A percentile compares a stretch with the other conserved stretches of the same genome.
Evolutionary conservation across 768 basidiomycete species (phyloP).

Genomic region (Serendipita sp.): DNA sequence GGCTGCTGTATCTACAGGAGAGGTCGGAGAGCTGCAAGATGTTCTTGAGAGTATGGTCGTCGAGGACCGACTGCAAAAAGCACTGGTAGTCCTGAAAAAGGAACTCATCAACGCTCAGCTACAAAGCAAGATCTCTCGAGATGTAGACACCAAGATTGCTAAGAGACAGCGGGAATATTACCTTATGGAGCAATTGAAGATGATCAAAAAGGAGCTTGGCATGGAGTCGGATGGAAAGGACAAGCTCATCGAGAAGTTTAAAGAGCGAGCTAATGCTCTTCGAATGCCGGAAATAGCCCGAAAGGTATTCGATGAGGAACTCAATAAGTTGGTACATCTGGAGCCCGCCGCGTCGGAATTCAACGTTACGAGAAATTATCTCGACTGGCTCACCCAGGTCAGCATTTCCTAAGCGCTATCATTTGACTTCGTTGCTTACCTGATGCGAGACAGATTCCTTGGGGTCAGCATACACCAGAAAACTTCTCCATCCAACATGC

Average conservation of each 20-base stretch:
- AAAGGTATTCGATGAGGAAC: slow-evolving; percentile 93
- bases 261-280: slow-evolving; percentile 58
- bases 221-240: slow-evolving; percentile 95
- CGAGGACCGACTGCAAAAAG: slow-evolving; percentile 78
- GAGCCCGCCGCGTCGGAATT: slow-evolving; percentile 87
- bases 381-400: slow-evolving; percentile 82
- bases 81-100: slow-evolving; percentile 86
- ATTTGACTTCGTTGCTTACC: background rate
- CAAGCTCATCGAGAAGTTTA: slow-evolving; percentile 83
- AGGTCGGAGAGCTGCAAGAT: slow-evolving; percentile 80
- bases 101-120: slow-evolving; percentile 94
- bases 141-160: slow-evolving; percentile 89
- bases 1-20: slow-evolving; percentile 87
- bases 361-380: slow-evolving; percentile 84
- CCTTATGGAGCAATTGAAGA: slow-evolving; percentile 90
- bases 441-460: slow-evolving; percentile 55
- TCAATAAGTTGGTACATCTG: slow-evolving; percentile 73
- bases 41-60: slow-evolving; percentile 77
- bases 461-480: slow-evolving; percentile 88
- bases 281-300: slow-evolving; percentile 81
- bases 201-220: slow-evolving; percentile 89
- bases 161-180: slow-evolving; percentile 91
- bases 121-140: slow-evolving; percentile 79
- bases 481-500: slow-evolving; percentile 81
- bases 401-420: slow-evolving; percentile 7